These are phyloP conservation scores for Vigna radiata DNA, from an alignment of 306 rosid genomes.

Conservation along the genomic window DNA sequence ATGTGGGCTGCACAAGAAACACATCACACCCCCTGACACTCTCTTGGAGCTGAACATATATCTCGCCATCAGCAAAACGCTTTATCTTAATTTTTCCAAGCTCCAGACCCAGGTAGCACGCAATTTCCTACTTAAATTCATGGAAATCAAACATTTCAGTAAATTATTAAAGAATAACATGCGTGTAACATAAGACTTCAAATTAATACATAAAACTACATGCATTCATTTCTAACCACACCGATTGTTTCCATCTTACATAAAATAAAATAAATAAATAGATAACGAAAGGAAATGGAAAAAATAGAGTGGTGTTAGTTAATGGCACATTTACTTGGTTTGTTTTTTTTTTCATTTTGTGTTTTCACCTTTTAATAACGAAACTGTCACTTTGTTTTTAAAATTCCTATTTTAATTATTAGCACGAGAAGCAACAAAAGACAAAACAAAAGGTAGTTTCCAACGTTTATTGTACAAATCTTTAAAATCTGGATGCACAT, in stretches of 20 bases:
- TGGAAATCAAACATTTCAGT: constrained; percentile 21
- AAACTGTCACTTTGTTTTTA: not conserved
- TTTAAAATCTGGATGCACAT: too few species aligned
- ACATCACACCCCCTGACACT: constrained; percentile 98
- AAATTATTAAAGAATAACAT: not conserved
- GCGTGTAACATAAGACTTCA: constrained; percentile 18
- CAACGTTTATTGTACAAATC: too few species aligned
- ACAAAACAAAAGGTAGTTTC: too few species aligned
- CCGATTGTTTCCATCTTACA: not conserved
- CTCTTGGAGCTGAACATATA: constrained; percentile 96
- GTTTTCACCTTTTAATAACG: not conserved
- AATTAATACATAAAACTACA: constrained; percentile 11
- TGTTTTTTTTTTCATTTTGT: not conserved
- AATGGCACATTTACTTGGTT: not conserved
- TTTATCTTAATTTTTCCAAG: constrained; percentile 89
- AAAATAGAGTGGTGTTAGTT: not conserved
- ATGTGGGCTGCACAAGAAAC: constrained; percentile 94
- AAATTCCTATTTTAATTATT: not conserved
- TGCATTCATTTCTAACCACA: not conserved
- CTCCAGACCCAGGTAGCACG: constrained; percentile 93
- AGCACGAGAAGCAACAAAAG: not conserved
- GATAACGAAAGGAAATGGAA: not conserved
- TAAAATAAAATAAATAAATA: not conserved
- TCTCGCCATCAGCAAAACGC: constrained; percentile 97
- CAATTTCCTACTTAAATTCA: constrained; percentile 70